Base-by-base conservation (phyloP, 805 yeast species). In the Monosporozyma yasuniensis region DNA sequence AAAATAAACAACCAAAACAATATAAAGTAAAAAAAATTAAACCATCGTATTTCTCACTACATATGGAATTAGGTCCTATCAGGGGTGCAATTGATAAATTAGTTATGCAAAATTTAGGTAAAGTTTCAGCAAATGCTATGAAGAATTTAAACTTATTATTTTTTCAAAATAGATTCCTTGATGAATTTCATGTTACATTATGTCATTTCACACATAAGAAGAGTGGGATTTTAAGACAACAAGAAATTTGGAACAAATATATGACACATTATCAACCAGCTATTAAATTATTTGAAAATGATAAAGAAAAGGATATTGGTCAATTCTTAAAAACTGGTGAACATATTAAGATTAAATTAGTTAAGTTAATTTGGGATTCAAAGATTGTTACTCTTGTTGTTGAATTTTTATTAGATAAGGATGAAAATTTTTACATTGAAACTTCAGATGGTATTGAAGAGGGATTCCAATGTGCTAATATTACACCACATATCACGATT, bases 401-500 rank as follows among this genome's bases (percentile, higher is more conserved):
- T 1, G 69, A 70, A 2, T 50, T 59, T 3, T 12, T 55, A 1
- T 37, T 49, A 7, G 52, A 49, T 16, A 28, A 27, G 8, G 30
- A 37, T 12, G 49, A 42, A 4, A 37, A 47, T 8, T 49, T 48
- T 12, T 52, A 55, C 35, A 45, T 62, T 2, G 28, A n/a, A 11
- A 56, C 55, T 35, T 11, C 50, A 2, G 27, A 50, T 2, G 55
- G 56, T 2, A 42, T 32, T 10, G 53, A 57, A 3, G 42, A 47
- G 25, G 57, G 59, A n/a, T 47, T 66, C 6, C 43, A 53, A 1
- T 64, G 73, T 8, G 71, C 72, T 0, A 78, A 80, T 50, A 62
- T 67, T 47, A 63, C 65, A 52, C 72, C 84, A 0, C 97, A 90
- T 61, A 76, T 89, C 42, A 90, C 97, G 0, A 60, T 87, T 12